Conservation (phyloP, 208 protist genomes). For the Leishmania aethiopica region DNA sequence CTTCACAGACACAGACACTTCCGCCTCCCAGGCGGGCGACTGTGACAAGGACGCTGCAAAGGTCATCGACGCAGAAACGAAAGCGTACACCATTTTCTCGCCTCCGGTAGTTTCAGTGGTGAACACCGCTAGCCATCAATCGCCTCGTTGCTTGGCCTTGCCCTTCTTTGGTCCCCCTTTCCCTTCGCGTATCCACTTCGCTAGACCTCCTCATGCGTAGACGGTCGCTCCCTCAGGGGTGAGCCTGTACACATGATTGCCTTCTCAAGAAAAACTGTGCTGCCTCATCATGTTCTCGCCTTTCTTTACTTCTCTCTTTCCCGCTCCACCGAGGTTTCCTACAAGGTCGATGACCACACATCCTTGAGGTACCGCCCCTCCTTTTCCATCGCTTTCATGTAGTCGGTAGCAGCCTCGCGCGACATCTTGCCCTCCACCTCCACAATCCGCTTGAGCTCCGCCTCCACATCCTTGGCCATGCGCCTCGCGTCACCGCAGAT, state of each 20-base stretch:
- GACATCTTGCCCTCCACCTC: conserved; percentile 55
- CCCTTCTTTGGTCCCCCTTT: not conserved
- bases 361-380: conserved; percentile 86
- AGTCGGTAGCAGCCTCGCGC: conserved; percentile 46
- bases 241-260: not conserved
- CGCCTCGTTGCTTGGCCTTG: not conserved
- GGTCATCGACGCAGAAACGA: not conserved
- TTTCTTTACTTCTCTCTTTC: not conserved
- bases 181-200: not conserved
- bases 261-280: not conserved
- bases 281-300: not conserved
- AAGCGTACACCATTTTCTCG: not conserved
- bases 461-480: conserved; percentile 93
- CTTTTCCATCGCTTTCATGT: conserved; percentile 55
- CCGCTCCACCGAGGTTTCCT: not conserved
- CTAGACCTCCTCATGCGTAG: not conserved
- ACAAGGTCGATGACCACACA: conserved; percentile 76
- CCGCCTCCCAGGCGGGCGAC: not conserved
- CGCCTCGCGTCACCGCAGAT: conserved; percentile 92
- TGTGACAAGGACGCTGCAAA: not conserved
- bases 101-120: not conserved
- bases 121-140: not conserved
- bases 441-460: conserved; percentile 51
- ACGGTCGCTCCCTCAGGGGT: not conserved
- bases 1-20: not conserved